Base-by-base conservation (phyloP, 2,329 filamentous ascomycete genomes). In the Diaporthe amygdali region DNA sequence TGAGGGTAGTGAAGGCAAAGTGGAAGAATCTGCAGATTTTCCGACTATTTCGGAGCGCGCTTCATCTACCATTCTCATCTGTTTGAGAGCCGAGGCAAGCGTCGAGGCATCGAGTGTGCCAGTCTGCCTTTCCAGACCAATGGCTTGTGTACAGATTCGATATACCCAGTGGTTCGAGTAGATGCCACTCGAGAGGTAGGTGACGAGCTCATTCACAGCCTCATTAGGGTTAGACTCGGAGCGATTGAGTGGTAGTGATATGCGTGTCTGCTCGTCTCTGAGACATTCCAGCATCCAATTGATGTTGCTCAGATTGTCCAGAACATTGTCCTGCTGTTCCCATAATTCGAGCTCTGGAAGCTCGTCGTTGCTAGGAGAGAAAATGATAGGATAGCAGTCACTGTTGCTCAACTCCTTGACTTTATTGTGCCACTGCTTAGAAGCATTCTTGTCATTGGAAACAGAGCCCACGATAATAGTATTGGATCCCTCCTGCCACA, bases 391-490 rank as follows among this genome's bases (percentile, higher is more conserved):
- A 73, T 80, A 77, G 66, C 75, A 75, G 68, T 80, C 78, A n/a
- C 79, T 76, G 34, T 76, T 71, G 73, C 76, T 77, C 69, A 82
- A 70, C 30, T 81, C 78, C 51, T 77, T 74, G 14, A 81, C 68
- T 49, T 77, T 76, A 32, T 78, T 75, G 20, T 75, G 74, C 74
- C 78, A 77, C 20, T 75, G 73, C 5, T 72, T 44, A n/a, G 74
- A 73, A 75, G 71, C 66, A 17, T 85, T 86, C 30, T 91, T 85
- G 1, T 86, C 84, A 41, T 89, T 87, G 12, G 92, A 92, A 7
- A 93, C 94, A 22, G 80, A 81, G n/a, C 95, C 96, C 39, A 98
- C 82, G 22, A 98, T 87, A 69, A 95, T 87, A 66, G 97, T 88
- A 71, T 89, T 89, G 75, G 91, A 88, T 5, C 95, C 95, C 47